Evolutionary conservation across 2,329 filamentous ascomycete species (phyloP).

Genomic region (Cladosporium phlei): DNA sequence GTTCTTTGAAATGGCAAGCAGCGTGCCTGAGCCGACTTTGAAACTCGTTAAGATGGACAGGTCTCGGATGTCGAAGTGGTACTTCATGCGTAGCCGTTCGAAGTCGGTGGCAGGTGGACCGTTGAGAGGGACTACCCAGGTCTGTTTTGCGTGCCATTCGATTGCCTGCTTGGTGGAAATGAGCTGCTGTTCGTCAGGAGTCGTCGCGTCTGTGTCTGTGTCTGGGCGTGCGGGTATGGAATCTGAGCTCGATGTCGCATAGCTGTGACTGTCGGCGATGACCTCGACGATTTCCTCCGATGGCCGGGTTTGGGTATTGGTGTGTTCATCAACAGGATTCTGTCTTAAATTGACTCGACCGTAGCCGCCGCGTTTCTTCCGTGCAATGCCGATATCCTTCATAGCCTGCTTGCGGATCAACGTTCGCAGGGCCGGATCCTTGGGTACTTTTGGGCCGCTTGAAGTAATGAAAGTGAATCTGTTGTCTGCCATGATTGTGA

Average conservation of each 20-base stretch:
- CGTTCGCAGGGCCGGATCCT: constrained; percentile 21
- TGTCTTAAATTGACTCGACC: constrained; percentile 32
- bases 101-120: constrained; percentile 2
- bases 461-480: constrained; percentile 21
- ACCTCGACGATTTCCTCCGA: not conserved
- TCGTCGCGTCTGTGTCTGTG: not conserved
- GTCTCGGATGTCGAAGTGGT: constrained; percentile 22
- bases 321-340: constrained; percentile 15
- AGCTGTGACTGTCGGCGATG: not conserved
- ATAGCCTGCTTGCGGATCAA: constrained; percentile 38
- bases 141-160: not conserved
- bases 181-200: constrained; percentile 2
- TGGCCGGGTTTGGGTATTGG: not conserved
- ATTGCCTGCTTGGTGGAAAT: not conserved
- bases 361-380: constrained; percentile 29
- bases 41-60: constrained; percentile 25
- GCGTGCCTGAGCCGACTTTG: constrained; percentile 17
- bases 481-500: constrained; percentile 1
- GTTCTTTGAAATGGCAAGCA: not conserved
- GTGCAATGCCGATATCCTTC: constrained; percentile 33
- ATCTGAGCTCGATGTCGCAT: not conserved
- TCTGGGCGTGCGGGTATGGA: not conserved
- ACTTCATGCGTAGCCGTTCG: constrained; percentile 16
- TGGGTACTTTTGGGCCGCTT: constrained; percentile 22
- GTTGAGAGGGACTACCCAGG: not conserved